Percentiles rank a stretch among this genome's conserved stretches.
These are phyloP conservation scores for Phytopythium kandeliae DNA, from an alignment of 352 stramenopile species.

Conservation along the genomic window DNA sequence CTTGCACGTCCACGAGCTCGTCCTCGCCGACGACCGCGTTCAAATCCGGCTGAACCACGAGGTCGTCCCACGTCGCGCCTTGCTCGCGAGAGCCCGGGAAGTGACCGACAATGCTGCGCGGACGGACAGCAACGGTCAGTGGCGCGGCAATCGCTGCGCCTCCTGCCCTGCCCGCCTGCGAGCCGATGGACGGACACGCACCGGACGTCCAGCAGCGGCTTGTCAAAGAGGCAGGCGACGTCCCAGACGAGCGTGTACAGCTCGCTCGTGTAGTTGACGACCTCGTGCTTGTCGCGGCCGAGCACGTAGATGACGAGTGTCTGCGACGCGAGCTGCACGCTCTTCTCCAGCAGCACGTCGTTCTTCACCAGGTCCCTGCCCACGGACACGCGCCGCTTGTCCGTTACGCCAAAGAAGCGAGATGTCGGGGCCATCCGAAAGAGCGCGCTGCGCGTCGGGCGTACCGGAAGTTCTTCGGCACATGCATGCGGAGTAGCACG, in stretches of 20 bases:
- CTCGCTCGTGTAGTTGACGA: slow-evolving; percentile 75
- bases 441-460: no score
- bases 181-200: slow-evolving; percentile 7
- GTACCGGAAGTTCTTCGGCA: slow-evolving; percentile 52
- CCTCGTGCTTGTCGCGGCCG: slow-evolving; percentile 44
- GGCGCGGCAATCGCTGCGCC: no score
- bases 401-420: no score
- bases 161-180: neutral
- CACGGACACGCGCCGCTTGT: neutral
- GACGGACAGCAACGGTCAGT: neutral
- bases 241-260: slow-evolving; percentile 75
- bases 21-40: slow-evolving; percentile 66
- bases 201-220: slow-evolving; percentile 61
- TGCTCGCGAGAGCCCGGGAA: slow-evolving; percentile 11
- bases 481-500: slow-evolving; percentile 42
- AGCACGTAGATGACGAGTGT: slow-evolving; percentile 61
- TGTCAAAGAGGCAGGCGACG: slow-evolving; percentile 40
- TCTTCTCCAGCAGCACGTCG: slow-evolving; percentile 71
- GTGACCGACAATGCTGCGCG: slow-evolving; percentile 31
- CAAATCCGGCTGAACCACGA: slow-evolving; percentile 58
- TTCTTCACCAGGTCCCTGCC: slow-evolving; percentile 52
- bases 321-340: slow-evolving; percentile 32
- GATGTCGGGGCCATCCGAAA: no score
- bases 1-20: slow-evolving; percentile 48
- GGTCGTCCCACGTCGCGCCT: slow-evolving; percentile 48